Base-by-base conservation (phyloP, 352 stramenopile genomes). In the Phytophthora fragariaefolia region DNA sequence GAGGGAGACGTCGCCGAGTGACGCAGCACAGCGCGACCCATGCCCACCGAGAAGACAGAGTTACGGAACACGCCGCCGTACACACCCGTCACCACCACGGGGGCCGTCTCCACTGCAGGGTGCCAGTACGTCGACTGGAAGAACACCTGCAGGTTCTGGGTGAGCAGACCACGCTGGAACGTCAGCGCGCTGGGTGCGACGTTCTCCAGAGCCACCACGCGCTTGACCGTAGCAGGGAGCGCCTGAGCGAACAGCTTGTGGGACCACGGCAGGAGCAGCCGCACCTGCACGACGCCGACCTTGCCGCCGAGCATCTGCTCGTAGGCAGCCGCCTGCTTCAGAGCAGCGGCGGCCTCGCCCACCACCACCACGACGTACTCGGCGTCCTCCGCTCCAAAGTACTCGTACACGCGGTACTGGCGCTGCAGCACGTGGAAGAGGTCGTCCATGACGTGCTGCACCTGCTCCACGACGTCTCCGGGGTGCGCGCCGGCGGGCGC, bases 331-430 rank as follows among this genome's bases (percentile, higher is more conserved):
- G 81, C 86, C 23, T 90, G 73, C 48, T 89, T 78, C 15, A 90
- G 59, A 9, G 79, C 82, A 8, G 70, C 66, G 2, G 79, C 73
- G 2, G 84, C 87, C 27, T 92, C 79, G 42, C 85, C 85, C 13
- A 93, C 75, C 49, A 92, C 80, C 9, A 94, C 83, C 32, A 94
- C 68, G 4, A 93, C 85, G 61, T 67, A 69, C 73, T 92, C 80
- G 18, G 87, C 87, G 46, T 96, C 82, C 4, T 70, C 13, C 0
- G 76, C 71, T 42, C 87, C 87, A 36, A 77, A 70, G 71, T 96
- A 95, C 69, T 96, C 87, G 74, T 91, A 93, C 47, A 95, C 74
- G 20, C 82, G 78, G 76, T 93, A 93, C 69, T 93, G 82, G 52
- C 82, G 80, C 68, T 91, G 82, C 24, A 91, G 76, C 28, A 91